Evolutionary conservation across 495 filamentous ascomycete genomes (phyloP), one percentile per base, ranked within the genome.

Genomic region (Xylaria acuta): DNA sequence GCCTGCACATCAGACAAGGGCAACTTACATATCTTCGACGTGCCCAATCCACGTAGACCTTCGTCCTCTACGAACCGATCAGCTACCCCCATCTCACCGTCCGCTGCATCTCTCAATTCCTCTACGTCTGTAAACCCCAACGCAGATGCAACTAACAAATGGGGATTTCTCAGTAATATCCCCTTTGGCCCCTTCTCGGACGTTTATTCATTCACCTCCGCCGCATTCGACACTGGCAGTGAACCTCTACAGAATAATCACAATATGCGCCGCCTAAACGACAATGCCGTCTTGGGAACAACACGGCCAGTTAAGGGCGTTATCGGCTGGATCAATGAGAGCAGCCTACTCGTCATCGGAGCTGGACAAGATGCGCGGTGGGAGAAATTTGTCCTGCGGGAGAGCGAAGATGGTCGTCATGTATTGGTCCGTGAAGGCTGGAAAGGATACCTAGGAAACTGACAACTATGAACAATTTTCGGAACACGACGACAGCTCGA

Each of bases 1-100:
- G 96, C 96, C 25, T 94, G 94, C 64, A 98, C 97, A n/a, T 97
- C 94, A 32, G 96, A 99, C 84, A 99, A 98, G 80, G 93, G 91
- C 6, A 99, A 94, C 3, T 82, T 99, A 22, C 96, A 99, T 81
- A 89, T 99, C 51, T 99, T 98, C 78, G 93, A 98, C 75, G 83
- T 87, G 34, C 86, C 83, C 22, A 85, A 84, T 72, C 82, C 71
- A 25, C 74, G 76, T 36, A 77, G 73, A 66, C 43, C 69, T 25
- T 27, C 70, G 58, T 66, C 64, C 20, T 73, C 71, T 54, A 27
- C 65, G 25, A 40, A 25, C 12, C 71, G 64, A 7, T 60, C 71
- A 47, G 45, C 71, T 12, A 38, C 54, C 20, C 43, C 63, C 3
- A 58, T 71, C 47, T 56, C 69, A 22, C 36, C 69, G 38, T 60